Base-by-base conservation (phyloP, 331 rosid genomes). In the Quercus lobata region DNA sequence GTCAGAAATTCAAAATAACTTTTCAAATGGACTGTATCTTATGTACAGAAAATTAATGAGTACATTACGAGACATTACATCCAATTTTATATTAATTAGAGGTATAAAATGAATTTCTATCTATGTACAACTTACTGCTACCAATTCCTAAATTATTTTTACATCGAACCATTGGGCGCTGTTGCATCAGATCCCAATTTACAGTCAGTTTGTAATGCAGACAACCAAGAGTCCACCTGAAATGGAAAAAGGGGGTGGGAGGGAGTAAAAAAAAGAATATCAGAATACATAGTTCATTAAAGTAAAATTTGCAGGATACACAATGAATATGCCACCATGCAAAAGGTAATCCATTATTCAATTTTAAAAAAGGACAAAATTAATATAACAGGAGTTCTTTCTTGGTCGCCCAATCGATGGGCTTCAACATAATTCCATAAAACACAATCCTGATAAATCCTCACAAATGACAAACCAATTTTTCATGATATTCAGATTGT, bases 171-270 rank as follows among this genome's bases (percentile, higher is more conserved):
- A 49, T 85, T 88, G 52, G 87, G 78, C 61, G 66, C 72, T 46
- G 82, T 53, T 66, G 79, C 78, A 77, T 87, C 85, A 34, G 86
- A 81, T 22, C 86, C 91, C 72, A 78, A 73, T 84, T 93, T 89
- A 87, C 94, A 85, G 83, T 87, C 89, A 49, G 49, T 84, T 81
- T 68, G 81, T 82, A 96, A 86, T 35, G 93, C 90, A 30, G 89
- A 82, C 62, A 93, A 76, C 99, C 99, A 96, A 68, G 94, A 89
- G 79, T 87, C 84, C 77, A 96, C 93, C 99, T 93, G 90, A 32
- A 34, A 49, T 78, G 86, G 69, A 32, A 70, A 57, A 68, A 69
- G 29, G 3, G 12, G 46, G 46, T 0, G 46, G 11, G 46, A 29
- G 41, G 69, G 60, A 81, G 68, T 52, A 29, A 62, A 34, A 68